Evolutionary conservation across 306 rosid species (phyloP), one percentile per base, ranked within the genome.

Genomic region (Cyamopsis tetragonoloba): DNA sequence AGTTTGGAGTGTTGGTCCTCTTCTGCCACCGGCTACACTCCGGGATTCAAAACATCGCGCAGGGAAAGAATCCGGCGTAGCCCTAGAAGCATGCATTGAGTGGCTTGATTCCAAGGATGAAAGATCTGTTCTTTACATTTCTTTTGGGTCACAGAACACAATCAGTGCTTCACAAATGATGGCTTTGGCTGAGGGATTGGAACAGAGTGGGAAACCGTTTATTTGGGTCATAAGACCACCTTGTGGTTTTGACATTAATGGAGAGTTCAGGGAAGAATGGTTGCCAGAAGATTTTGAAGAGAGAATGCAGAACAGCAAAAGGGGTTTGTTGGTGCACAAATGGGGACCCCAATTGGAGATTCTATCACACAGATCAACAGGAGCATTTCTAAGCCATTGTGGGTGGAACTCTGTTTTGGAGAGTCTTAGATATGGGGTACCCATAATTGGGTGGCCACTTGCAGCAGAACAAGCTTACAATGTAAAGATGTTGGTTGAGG

Each of bases 321-420:
- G 14, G 13, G 92, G 96, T 0, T 26, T 92, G 14, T 3, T 89
- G 17, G 83, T 92, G 41, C 72, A 76, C 5, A 81, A 80, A 9
- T 92, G 98, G 96, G 96, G 90, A 4, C 95, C 95, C 5, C 96
- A 89, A 5, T 51, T 85, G 85, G 95, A 87, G 68, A 92, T 92
- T 42, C 50, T 91, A 1, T 63, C 87, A 0, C 96, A 91, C 70
- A 59, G 28, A 13, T 70, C 88, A 6, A 72, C 79, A 0, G 87
- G 92, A 1, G 95, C 76, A 1, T 89, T 91, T 71, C 56, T 91
- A 14, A 85, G 96, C 50, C 96, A 91, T n/a, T 91, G 98, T 51
- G 96, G 96, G 4, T 89, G 96, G 96, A 91, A 89, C 42, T 91
- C 96, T 3, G 80, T 86, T 54, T 31, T 85, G 83, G 98, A 89